Base-by-base conservation (phyloP, 495 filamentous ascomycete species). In the Staphylotrichum longicolle region DNA sequence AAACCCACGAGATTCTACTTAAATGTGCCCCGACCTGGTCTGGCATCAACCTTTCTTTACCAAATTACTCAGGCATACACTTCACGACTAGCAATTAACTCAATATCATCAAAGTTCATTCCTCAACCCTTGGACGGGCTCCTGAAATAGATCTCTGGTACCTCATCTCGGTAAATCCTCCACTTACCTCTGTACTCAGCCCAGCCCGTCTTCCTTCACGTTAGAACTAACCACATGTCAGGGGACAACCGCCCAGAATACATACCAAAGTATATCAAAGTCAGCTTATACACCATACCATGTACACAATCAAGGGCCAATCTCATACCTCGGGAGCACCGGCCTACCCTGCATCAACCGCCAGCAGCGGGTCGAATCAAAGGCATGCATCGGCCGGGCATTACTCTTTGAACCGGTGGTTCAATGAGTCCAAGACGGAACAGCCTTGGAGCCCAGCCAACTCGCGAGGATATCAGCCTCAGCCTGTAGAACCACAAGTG, bases 351-450 rank as follows among this genome's bases (percentile, higher is more conserved):
- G 9, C 45, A 34, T 59, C 47, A 0, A 34, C 57, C 7, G 5
- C 37, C 37, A 59, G 57, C 57, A 51, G 47, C 37, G 47, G 57
- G 10, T 41, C 57, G 10, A n/a, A 12, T 20, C 57, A 58, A 12
- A 32, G 12, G 5, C 57, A 52, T 1, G 41, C 34, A 0, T 42
- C 35, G 9, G 14, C 34, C 7, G 41, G 41, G 2, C 39, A 54
- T 47, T 63, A 55, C 44, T 58, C 61, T 14, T 34, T 63, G 3
- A 40, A 54, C 30, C 55, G 61, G 4, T 63, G 61, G 61, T 34
- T 63, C 1, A n/a, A 33, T 0, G 55, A 63, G 49, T 27, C 20
- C 37, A 51, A 41, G 34, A 7, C 3, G 1, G 49, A 59, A 2
- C 47, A 58, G 33, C 61, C 61, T 3, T 63, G 61, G 61, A 55